phyloP scores from a whole-genome alignment of 208 protist species.

The Sergeia podlipaevii region DNA sequence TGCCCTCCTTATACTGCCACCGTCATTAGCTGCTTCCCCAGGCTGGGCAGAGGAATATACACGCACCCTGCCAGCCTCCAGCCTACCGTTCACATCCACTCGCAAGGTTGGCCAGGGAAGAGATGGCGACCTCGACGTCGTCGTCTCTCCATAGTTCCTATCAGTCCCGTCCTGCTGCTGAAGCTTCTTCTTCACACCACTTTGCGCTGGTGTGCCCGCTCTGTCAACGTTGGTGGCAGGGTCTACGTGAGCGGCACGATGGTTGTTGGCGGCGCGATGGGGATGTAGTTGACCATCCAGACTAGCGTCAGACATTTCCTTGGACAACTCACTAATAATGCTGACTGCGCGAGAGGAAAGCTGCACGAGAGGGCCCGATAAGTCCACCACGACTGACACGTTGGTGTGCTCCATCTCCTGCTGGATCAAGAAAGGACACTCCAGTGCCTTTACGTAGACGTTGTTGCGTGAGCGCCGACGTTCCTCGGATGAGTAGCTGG shows the following conservation, averaged over 20 bases:
- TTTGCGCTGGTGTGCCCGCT: neutral
- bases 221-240: neutral
- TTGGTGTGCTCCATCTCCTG: slow-evolving; percentile 15
- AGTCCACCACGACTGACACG: slow-evolving; percentile 56
- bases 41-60: too few relatives aligned
- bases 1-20: too few relatives aligned
- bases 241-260: neutral
- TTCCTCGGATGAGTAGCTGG: slow-evolving; percentile 40
- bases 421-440: slow-evolving; percentile 56
- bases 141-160: too few relatives aligned
- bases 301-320: slow-evolving; percentile 29
- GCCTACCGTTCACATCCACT: too few relatives aligned
- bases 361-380: slow-evolving; percentile 50
- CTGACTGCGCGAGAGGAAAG: slow-evolving; percentile 65
- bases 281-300: too few relatives aligned
- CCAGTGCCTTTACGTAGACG: slow-evolving; percentile 45
- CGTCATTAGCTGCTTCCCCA: too few relatives aligned
- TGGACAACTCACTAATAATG: slow-evolving; percentile 52
- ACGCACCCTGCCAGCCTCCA: too few relatives aligned
- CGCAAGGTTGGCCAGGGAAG: too few relatives aligned
- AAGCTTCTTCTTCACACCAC: too few relatives aligned
- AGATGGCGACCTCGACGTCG: too few relatives aligned
- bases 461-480: slow-evolving; percentile 43
- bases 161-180: too few relatives aligned
- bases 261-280: neutral